Percentiles rank a stretch among this genome's conserved stretches.
Conservation (phyloP, 345 rosid genomes). For the Trapa bicornis region DNA sequence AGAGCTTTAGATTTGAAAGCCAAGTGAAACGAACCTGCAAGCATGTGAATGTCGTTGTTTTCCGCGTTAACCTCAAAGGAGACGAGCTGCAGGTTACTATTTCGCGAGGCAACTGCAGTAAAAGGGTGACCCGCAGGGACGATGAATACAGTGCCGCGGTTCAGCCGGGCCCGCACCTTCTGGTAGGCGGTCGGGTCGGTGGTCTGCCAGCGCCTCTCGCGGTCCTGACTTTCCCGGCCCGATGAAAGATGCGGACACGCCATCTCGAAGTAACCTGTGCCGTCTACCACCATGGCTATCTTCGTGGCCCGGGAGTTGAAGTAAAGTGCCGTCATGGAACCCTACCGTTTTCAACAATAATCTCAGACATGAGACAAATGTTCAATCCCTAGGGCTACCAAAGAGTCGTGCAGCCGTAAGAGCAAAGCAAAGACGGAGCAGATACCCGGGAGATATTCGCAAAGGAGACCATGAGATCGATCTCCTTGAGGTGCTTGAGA, state of each 20-base stretch:
- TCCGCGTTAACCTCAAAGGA: slow-evolving; percentile 34
- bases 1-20: background rate
- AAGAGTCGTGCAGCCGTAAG: background rate
- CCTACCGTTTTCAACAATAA: slow-evolving; percentile 10
- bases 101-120: slow-evolving; percentile 17
- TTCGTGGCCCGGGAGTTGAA: slow-evolving; percentile 31
- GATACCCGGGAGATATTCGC: slow-evolving; percentile 27
- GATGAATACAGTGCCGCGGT: slow-evolving; percentile 14
- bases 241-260: slow-evolving; percentile 27
- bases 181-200: slow-evolving; percentile 7
- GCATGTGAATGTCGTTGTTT: slow-evolving; percentile 22
- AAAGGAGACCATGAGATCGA: slow-evolving; percentile 18
- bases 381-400: background rate
- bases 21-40: slow-evolving; percentile 14
- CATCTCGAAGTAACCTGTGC: slow-evolving; percentile 33
- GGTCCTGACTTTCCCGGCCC: slow-evolving; percentile 1
- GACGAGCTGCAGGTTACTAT: slow-evolving; percentile 15
- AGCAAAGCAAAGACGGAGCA: background rate
- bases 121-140: slow-evolving; percentile 37
- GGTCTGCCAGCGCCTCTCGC: background rate
- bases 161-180: slow-evolving; percentile 18
- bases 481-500: slow-evolving; percentile 16
- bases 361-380: background rate
- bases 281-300: slow-evolving; percentile 18
- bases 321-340: slow-evolving; percentile 24